These are phyloP conservation scores for Lichtheimia corymbifera DNA, from an alignment of 371 early-diverging fungal genomes.

Conservation along the genomic window DNA sequence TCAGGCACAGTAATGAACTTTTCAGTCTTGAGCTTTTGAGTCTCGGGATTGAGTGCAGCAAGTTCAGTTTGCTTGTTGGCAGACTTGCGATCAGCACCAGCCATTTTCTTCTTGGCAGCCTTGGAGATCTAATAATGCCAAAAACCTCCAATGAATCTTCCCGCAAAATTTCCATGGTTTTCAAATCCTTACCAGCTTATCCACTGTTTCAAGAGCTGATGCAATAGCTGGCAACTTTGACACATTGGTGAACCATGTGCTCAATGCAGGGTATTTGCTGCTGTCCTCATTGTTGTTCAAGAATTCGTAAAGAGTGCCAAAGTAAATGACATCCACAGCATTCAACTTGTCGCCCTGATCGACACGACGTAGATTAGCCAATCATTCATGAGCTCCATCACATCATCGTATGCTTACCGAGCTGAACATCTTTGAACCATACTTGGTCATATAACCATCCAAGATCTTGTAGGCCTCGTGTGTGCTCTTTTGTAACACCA, in stretches of 20 bases:
- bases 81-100: constrained; percentile 25
- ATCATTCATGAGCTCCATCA: constrained; percentile 1
- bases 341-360: constrained; percentile 28
- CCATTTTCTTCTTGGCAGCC: constrained; percentile 35
- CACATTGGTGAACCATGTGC: constrained; percentile 32
- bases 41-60: constrained; percentile 29
- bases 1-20: constrained; percentile 14
- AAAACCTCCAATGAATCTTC: not conserved
- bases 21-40: constrained; percentile 37
- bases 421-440: constrained; percentile 24
- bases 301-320: constrained; percentile 38
- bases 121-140: constrained; percentile 27
- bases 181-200: constrained; percentile 31
- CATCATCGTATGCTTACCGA: constrained; percentile 18
- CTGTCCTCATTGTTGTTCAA: constrained; percentile 25
- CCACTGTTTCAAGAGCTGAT: constrained; percentile 32
- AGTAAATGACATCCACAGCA: constrained; percentile 36
- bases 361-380: not conserved
- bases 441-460: constrained; percentile 20
- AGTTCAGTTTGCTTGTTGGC: constrained; percentile 21
- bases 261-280: constrained; percentile 33
- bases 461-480: constrained; percentile 32
- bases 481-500: constrained; percentile 38
- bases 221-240: constrained; percentile 26
- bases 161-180: not conserved